Base-by-base conservation (phyloP, 345 rosid species). In the Mercurialis annua region DNA sequence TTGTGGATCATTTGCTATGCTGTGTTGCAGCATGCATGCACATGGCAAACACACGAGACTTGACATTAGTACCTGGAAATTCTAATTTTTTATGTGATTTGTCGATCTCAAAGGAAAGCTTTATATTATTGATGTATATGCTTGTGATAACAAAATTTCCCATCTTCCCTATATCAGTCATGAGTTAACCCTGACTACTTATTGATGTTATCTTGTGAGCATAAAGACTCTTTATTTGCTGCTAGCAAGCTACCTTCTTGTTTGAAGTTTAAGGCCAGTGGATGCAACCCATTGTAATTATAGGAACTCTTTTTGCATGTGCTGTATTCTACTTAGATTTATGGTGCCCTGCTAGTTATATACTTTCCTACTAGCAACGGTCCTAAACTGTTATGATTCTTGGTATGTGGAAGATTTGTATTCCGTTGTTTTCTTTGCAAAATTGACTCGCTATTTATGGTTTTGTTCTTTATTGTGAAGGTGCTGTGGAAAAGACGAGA, bases 401-500 rank as follows among this genome's bases (percentile, higher is more conserved):
- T 40, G 40, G 40, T 40, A 40, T 4, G 10, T 40, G 44, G 7
- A 29, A 10, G 31, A 4, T 15, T 40, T 24, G 0, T 40, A 2
- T 43, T n/a, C 11, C 20, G 6, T 2, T 59, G 21, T 11, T 47
- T 52, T 33, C n/a, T 57, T 26, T 2, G 27, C 6, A 7, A 23
- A 49, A 18, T 17, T 18, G 29, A 26, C 24, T 51, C 16, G 24
- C 53, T 63, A 10, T 27, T 34, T 2, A 9, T 59, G 5, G 36
- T 59, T 26, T 8, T 59, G 34, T 34, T 6, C 24, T 43, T 44
- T 59, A 46, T 53, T 33, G 31, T 55, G 53, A 56, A 71, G 75
- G 75, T 71, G 75, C 65, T 71, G 75, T 10, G 75, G 75, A 64
- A 65, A 71, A 65, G 75, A 57, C 2, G 20, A 40, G 64, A 42